A percentile compares a stretch with the other conserved stretches of the same genome.
Evolutionary conservation across 805 yeast species (phyloP).

Genomic region (Brettanomyces sp.): DNA sequence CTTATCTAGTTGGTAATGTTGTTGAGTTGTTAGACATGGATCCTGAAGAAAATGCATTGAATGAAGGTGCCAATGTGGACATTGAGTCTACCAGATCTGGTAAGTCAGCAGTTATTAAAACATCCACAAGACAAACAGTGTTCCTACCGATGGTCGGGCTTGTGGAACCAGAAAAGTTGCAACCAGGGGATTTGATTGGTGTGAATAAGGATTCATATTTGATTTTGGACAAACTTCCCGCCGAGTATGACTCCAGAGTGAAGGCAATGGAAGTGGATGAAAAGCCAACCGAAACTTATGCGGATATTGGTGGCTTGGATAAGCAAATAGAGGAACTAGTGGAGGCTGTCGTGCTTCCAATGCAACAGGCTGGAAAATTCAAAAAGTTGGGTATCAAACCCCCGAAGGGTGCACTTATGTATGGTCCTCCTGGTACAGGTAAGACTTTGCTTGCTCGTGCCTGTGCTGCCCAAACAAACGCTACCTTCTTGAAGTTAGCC

Average conservation of each 20-base stretch:
- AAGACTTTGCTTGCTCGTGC: conserved; percentile 95
- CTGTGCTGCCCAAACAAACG: conserved; percentile 97
- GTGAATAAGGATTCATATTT: conserved; percentile 95
- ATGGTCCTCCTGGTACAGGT: conserved; percentile 99
- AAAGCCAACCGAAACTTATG: conserved; percentile 93
- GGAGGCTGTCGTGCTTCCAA: conserved; percentile 96
- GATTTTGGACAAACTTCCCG: conserved; percentile 87
- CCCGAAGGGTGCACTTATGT: conserved; percentile 97
- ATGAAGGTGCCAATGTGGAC: conserved; percentile 94
- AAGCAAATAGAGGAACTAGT: conserved; percentile 97
- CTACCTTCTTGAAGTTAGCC: conserved; percentile 90
- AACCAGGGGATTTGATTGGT: conserved; percentile 97
- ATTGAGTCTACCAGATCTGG: conserved; percentile 86
- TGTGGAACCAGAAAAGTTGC: conserved; percentile 83
- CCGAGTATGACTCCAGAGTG: conserved; percentile 95
- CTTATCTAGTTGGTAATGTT: conserved; percentile 92
- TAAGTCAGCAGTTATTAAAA: conserved; percentile 95
- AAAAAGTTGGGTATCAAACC: conserved; percentile 91
- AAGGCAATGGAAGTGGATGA: conserved; percentile 99
- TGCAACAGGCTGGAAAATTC: conserved; percentile 97
- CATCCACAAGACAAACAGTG: conserved; percentile 95
- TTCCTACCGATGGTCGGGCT: conserved; percentile 92
- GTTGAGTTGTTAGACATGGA: conserved; percentile 88
- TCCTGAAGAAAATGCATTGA: conserved; percentile 71
- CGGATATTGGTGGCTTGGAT: conserved; percentile 96